Conservation (phyloP, 2,329 filamentous ascomycete genomes). For the Neoascochyta sp. region DNA sequence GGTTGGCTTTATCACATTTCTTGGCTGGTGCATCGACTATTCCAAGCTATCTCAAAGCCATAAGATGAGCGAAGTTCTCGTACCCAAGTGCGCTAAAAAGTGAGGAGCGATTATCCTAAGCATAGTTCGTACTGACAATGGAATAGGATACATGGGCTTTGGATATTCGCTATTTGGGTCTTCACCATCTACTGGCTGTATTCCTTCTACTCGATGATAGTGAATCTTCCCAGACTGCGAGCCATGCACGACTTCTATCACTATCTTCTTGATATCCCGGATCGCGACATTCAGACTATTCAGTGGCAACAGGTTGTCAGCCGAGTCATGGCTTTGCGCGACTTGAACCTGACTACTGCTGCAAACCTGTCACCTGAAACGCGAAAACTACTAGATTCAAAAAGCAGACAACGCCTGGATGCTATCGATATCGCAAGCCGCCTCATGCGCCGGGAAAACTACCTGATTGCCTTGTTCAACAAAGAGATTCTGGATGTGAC, state of each 20-base stretch:
- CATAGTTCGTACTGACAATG: not conserved
- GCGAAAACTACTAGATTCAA: constrained; percentile 66
- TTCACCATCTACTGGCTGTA: constrained; percentile 83
- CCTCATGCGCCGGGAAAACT: constrained; percentile 94
- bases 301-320: constrained; percentile 91
- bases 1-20: constrained; percentile 74
- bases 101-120: constrained; percentile 8
- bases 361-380: constrained; percentile 57
- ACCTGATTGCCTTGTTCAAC: constrained; percentile 94
- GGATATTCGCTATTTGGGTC: constrained; percentile 77
- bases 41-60: constrained; percentile 65
- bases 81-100: constrained; percentile 67
- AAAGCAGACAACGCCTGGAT: constrained; percentile 90
- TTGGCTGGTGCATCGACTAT: constrained; percentile 84
- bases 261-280: constrained; percentile 76
- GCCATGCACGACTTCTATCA: constrained; percentile 83
- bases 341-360: constrained; percentile 82
- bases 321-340: constrained; percentile 76
- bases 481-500: constrained; percentile 90
- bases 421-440: constrained; percentile 96
- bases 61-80: constrained; percentile 56
- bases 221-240: constrained; percentile 68
- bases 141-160: constrained; percentile 65
- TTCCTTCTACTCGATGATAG: constrained; percentile 69
- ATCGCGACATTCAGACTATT: constrained; percentile 86